Evolutionary conservation across 352 stramenopile genomes (phyloP), one percentile per base, ranked within the genome.

Genomic region (Phytopythium boreale): DNA sequence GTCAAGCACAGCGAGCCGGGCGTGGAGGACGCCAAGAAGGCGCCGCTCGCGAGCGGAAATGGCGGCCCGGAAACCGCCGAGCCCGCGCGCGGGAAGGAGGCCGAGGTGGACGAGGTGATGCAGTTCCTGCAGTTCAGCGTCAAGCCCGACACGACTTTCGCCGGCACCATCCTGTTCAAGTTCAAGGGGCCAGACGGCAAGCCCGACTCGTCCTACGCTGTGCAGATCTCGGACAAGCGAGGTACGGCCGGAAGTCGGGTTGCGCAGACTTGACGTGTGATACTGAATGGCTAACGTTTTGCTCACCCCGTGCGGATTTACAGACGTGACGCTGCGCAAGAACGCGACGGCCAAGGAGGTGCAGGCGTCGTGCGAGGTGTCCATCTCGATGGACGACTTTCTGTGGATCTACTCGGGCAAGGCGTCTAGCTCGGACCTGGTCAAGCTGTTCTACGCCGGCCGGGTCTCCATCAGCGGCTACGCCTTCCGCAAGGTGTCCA

Each of bases 91-190:
- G 61, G 71, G 57, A 79, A 79, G 57, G 84, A 92, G 57, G 72
- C 77, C 36, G 83, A 95, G 72, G 92, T 96, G 61, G 87, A 92
- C 60, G 87, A 96, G 46, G 79, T 96, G 31, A 96, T 96, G 87
- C 77, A 90, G 52, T 96, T 93, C 63, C 69, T 96, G 64, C 77
- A 79, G 58, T 96, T 90, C 61, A 93, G 84, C 50, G 76, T 96
- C 64, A 94, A 96, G 77, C 56, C 68, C 6, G 79, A 68, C 65
- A 79, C 84, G 41, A 82, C 66, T 55, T 96, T 94, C 60, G 67
- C 77, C 34, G 87, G 87, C 60, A 90, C 81, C 59, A 94, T 96
- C 65, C 68, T 92, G 41, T 96, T 96, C 74, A 91, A 89, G 67
- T 96, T 96, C 60, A 80, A 80, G 55, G 77, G 76, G 60, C 58